Percentiles rank a stretch among this genome's conserved stretches.
Conservation (phyloP, 352 stramenopile species). For the Aphanomyces stellatus region DNA sequence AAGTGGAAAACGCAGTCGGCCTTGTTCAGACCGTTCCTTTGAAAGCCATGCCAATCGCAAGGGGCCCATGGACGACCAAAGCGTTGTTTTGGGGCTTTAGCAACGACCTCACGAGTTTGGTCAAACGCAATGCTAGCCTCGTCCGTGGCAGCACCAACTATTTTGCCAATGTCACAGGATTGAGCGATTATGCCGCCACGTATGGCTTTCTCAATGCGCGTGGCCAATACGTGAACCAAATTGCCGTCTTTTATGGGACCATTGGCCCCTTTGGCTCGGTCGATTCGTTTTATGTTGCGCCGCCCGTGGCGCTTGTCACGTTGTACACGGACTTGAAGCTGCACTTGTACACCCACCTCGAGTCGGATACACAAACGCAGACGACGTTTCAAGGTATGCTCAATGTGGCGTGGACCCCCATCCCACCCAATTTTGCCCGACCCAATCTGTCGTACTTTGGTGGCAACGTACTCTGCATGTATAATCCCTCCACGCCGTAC, state of each 20-base stretch:
- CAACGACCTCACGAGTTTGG: not conserved
- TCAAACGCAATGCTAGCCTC: not conserved
- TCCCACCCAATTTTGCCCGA: no score
- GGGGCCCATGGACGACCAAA: not conserved
- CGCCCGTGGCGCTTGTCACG: no score
- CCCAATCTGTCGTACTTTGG: not conserved
- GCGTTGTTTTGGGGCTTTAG: not conserved
- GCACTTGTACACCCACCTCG: no score
- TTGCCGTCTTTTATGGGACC: no score
- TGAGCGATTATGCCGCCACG: no score
- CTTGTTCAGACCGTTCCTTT: not conserved
- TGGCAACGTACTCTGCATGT: not conserved
- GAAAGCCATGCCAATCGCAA: not conserved
- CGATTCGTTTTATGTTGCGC: no score
- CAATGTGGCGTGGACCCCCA: no score
- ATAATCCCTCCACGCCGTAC: not conserved
- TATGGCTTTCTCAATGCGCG: no score
- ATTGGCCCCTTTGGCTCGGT: no score
- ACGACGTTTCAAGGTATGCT: no score
- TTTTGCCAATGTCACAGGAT: not conserved
- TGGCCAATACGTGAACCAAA: no score
- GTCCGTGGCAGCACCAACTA: not conserved
- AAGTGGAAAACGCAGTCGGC: not conserved
- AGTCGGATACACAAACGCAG: no score
- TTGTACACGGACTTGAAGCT: not conserved